A percentile compares a stretch with the other conserved stretches of the same genome.
Conservation (phyloP, 768 basidiomycete genomes). For the Trametes villosa region DNA sequence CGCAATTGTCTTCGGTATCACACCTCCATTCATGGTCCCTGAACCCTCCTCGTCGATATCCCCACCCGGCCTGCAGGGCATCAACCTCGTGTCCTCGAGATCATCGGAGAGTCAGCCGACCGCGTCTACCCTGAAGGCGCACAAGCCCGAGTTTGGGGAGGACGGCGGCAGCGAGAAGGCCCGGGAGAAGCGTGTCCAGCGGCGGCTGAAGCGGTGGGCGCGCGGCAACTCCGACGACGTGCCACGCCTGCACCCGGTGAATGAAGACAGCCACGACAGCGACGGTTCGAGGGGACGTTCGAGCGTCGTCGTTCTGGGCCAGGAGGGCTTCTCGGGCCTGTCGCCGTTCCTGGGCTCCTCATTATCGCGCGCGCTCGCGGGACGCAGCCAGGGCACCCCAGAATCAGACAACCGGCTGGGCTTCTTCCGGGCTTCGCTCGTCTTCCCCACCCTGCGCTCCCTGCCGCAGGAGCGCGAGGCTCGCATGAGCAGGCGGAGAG, state of each 20-base stretch:
- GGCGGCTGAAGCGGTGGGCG: slow-evolving; percentile 78
- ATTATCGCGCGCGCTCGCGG: slow-evolving; percentile 18
- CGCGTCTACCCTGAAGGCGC: slow-evolving; percentile 39
- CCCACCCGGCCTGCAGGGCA: slow-evolving; percentile 34
- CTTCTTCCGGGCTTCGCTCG: slow-evolving; percentile 71
- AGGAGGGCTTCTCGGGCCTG: slow-evolving; percentile 42
- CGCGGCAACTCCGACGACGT: slow-evolving; percentile 65
- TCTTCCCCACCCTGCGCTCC: slow-evolving; percentile 69
- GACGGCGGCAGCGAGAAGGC: slow-evolving; percentile 66
- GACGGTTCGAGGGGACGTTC: slow-evolving; percentile 20
- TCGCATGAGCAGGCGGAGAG: slow-evolving; percentile 65
- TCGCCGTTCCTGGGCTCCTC: slow-evolving; percentile 39
- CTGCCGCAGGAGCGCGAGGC: slow-evolving; percentile 54
- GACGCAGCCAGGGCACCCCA: slow-evolving; percentile 20
- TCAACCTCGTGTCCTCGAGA: slow-evolving; percentile 53
- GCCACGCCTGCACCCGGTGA: slow-evolving; percentile 50
- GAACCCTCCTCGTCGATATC: slow-evolving; percentile 35
- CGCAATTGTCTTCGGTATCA: slow-evolving; percentile 86
- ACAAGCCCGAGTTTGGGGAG: slow-evolving; percentile 64
- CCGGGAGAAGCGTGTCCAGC: slow-evolving; percentile 72
- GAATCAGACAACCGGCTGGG: slow-evolving; percentile 29
- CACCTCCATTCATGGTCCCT: slow-evolving; percentile 71
- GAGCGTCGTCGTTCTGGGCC: slow-evolving; percentile 52
- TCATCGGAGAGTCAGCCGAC: slow-evolving; percentile 39
- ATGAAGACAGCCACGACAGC: slow-evolving; percentile 44